A percentile compares a stretch with the other conserved stretches of the same genome.
Conservation (phyloP, 2,329 filamentous ascomycete species). For the Penicillium decumbens region DNA sequence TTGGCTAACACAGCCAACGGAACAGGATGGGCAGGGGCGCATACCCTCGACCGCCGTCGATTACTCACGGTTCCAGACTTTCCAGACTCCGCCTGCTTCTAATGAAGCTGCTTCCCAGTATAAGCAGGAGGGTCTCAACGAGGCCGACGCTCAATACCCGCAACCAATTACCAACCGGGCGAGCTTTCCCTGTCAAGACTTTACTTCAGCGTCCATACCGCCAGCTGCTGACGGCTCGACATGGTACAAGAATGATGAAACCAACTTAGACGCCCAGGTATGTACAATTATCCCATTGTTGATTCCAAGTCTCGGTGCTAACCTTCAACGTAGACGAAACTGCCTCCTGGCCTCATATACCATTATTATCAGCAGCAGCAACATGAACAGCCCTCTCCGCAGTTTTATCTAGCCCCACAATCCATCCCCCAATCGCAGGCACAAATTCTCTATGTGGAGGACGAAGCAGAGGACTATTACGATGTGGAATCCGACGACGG, state of each 20-base stretch:
- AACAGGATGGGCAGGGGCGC: background rate
- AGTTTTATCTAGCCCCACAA: conserved; percentile 5
- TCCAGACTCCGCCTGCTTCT: background rate
- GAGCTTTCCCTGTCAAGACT: background rate
- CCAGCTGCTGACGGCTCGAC: background rate
- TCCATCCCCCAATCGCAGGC: conserved; percentile 14
- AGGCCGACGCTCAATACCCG: background rate
- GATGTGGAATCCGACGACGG: conserved; percentile 61
- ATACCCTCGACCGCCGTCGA: background rate
- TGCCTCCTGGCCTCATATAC: conserved; percentile 2
- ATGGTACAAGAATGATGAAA: background rate
- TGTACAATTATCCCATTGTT: background rate
- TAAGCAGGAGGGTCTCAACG: background rate
- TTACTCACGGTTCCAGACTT: background rate
- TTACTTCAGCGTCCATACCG: background rate
- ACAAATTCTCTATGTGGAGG: conserved; percentile 43
- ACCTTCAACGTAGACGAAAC: background rate
- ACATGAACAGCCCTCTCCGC: conserved; percentile 2
- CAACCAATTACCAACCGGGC: conserved; percentile 7
- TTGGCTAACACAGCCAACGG: conserved; percentile 9
- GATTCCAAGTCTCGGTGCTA: background rate
- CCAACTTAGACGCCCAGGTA: conserved; percentile 8
- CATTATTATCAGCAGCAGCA: conserved; percentile 15
- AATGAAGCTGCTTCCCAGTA: background rate
- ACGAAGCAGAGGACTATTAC: conserved; percentile 58